Evolutionary conservation across 2,329 filamentous ascomycete genomes (phyloP).

Genomic region (Pseudonectria buxi): DNA sequence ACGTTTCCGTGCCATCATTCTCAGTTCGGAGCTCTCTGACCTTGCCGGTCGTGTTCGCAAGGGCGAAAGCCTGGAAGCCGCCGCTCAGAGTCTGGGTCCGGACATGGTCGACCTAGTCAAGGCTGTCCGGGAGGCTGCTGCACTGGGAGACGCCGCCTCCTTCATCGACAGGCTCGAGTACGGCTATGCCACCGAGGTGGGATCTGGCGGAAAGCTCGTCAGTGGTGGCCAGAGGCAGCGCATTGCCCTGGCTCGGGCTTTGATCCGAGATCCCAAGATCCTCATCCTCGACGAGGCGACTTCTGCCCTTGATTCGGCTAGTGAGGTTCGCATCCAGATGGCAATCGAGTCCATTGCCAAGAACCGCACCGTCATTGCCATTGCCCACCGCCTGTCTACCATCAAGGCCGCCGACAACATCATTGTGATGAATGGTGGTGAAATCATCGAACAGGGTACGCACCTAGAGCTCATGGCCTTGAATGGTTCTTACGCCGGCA

Average conservation of each 20-base stretch:
- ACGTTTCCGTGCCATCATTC: constrained; percentile 38
- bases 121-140: constrained; percentile 44
- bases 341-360: constrained; percentile 39
- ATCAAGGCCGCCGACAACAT: constrained; percentile 61
- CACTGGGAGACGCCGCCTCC: constrained; percentile 50
- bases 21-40: constrained; percentile 41
- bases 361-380: constrained; percentile 57
- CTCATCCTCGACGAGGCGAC: constrained; percentile 58
- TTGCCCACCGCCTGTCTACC: constrained; percentile 57
- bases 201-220: constrained; percentile 46
- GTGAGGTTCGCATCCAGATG: constrained; percentile 47
- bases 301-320: constrained; percentile 51
- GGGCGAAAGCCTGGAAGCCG: constrained; percentile 40
- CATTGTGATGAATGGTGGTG: constrained; percentile 55
- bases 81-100: constrained; percentile 36
- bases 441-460: constrained; percentile 56
- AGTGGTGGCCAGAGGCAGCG: constrained; percentile 56
- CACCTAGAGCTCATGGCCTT: constrained; percentile 52
- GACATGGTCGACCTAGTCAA: constrained; percentile 44
- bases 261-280: constrained; percentile 51
- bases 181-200: constrained; percentile 48
- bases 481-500: constrained; percentile 43
- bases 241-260: constrained; percentile 50
- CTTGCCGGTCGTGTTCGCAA: constrained; percentile 45
- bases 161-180: constrained; percentile 50